These are phyloP conservation scores for Suhomyces bolitotheri DNA, from an alignment of 1,139 yeast species.

Conservation along the genomic window DNA sequence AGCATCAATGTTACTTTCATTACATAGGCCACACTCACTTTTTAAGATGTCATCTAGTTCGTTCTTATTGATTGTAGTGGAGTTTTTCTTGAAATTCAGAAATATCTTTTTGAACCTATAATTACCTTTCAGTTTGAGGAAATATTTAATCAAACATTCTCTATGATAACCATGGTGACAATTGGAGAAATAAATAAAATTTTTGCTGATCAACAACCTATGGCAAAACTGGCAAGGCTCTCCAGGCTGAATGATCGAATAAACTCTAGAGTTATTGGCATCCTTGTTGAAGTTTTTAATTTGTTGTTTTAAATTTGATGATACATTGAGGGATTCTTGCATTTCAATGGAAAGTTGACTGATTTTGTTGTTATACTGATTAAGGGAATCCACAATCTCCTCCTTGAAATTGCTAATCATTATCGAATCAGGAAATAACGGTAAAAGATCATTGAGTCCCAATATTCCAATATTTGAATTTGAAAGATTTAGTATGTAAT, in stretches of 20 bases:
- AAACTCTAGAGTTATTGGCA: slow-evolving; percentile 39
- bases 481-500: slow-evolving; percentile 51
- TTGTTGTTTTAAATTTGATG: slow-evolving; percentile 61
- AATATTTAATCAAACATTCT: slow-evolving; percentile 71
- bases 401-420: slow-evolving; percentile 82
- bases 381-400: slow-evolving; percentile 77
- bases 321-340: slow-evolving; percentile 67
- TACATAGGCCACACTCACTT: slow-evolving; percentile 76
- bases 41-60: slow-evolving; percentile 63
- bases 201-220: slow-evolving; percentile 65
- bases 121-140: slow-evolving; percentile 62
- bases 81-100: slow-evolving; percentile 20
- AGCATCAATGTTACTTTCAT: slow-evolving; percentile 68
- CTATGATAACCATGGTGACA: slow-evolving; percentile 90
- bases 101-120: slow-evolving; percentile 62
- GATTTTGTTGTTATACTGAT: slow-evolving; percentile 68
- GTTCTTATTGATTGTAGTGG: slow-evolving; percentile 22
- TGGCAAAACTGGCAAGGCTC: slow-evolving; percentile 77
- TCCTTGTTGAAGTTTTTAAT: slow-evolving; percentile 50
- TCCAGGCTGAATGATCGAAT: slow-evolving; percentile 70
- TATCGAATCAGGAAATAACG: slow-evolving; percentile 79
- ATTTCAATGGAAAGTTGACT: slow-evolving; percentile 68
- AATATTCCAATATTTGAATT: slow-evolving; percentile 28
- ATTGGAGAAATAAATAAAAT: slow-evolving; percentile 76
- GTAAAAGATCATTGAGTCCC: slow-evolving; percentile 78